phyloP scores from a whole-genome alignment of 73 alveolate species.

The Paramecium octaurelia region DNA sequence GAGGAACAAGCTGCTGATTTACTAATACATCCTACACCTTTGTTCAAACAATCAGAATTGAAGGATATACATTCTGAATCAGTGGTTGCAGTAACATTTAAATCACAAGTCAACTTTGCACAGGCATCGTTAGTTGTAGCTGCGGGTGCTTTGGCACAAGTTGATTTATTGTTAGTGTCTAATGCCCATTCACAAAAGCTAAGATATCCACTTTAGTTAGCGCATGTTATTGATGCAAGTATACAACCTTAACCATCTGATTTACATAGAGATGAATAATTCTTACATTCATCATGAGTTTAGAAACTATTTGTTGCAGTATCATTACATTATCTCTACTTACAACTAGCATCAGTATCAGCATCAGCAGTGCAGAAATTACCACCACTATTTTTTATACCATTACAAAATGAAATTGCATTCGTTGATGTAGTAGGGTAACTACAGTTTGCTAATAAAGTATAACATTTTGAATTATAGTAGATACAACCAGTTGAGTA shows the following conservation, averaged over 20 bases:
- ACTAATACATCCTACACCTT: not conserved
- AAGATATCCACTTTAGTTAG: not conserved
- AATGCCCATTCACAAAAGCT: not conserved
- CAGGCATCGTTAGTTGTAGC: not conserved
- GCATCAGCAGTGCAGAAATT: not conserved
- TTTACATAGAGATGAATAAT: not conserved
- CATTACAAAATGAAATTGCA: not conserved
- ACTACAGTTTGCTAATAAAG: not conserved
- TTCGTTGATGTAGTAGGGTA: not conserved
- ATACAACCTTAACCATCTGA: not conserved
- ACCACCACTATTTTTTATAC: not conserved
- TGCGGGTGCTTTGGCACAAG: not conserved
- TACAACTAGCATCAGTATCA: not conserved
- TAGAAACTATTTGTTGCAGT: not conserved
- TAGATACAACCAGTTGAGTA: not conserved
- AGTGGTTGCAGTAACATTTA: not conserved
- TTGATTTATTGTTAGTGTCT: not conserved
- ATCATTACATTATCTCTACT: not conserved
- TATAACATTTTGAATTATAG: not conserved
- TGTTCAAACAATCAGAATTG: not conserved
- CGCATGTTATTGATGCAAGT: not conserved
- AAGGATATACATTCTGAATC: not conserved
- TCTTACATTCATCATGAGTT: not conserved
- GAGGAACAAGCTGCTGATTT: not conserved
- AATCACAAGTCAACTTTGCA: not conserved